Base-by-base conservation (phyloP, 2,329 filamentous ascomycete species). In the Aspergillus hortae region DNA sequence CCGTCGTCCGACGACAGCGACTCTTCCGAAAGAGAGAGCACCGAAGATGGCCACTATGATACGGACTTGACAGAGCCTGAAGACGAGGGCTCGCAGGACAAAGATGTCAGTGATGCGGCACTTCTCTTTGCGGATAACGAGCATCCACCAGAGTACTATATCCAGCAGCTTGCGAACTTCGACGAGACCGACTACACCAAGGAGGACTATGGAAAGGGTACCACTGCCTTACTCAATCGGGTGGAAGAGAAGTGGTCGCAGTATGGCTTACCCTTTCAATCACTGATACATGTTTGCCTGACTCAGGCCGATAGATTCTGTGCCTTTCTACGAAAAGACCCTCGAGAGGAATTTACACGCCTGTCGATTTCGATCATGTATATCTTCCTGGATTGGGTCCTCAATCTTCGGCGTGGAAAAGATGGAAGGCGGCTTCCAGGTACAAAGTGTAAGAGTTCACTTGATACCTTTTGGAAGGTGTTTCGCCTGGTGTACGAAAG, bases 371-470 rank as follows among this genome's bases (percentile, higher is more conserved):
- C 46, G 6, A 59, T 56, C 36, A 35, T 61, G 33, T 52, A 56
- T 52, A 60, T 12, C 38, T 63, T 64, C 42, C 53, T 64, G 1
- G 48, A 58, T 21, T 61, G 23, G 59, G 53, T 46, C 17, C 49
- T 61, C 2, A 57, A 60, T 48, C 51, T 61, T 19, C 48, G 50
- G 46, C 47, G 44, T 5, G 57, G 58, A 7, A 63, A 64, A 44
- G 48, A 59, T 52, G 30, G 57, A 44, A 52, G 57, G 21, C 42
- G 47, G 5, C 42, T 57, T 4, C 48, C 35, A 33, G 36, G 51
- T n/a, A 62, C 52, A 50, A 56, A 40, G 51, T 58, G 60, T 42
- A 48, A 51, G 27, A 52, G 35, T 12, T 54, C 36, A 12, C 35
- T 54, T 25, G 25, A 48, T 40, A 45, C 38, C 44, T 30, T 36